These are phyloP conservation scores for Camelina hispida DNA, from an alignment of 345 rosid species.

Conservation along the genomic window DNA sequence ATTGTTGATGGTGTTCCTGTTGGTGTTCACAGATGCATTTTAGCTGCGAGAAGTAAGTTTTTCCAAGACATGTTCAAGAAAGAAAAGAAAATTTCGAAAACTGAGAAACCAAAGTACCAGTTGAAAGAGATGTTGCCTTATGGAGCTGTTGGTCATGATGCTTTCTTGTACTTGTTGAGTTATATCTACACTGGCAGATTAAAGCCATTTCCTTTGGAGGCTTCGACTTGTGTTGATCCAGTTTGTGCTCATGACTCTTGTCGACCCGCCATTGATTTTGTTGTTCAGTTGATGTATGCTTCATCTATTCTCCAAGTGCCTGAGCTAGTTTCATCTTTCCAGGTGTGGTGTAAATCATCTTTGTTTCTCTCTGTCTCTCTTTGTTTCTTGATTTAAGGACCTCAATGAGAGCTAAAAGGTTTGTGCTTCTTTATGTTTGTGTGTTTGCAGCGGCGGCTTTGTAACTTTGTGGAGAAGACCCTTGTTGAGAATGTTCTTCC, in stretches of 20 bases:
- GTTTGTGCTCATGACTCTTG: slow-evolving; percentile 83
- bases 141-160: slow-evolving; percentile 80
- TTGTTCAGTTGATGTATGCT: slow-evolving; percentile 88
- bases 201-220: slow-evolving; percentile 77
- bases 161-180: slow-evolving; percentile 73
- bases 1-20: slow-evolving; percentile 67
- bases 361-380: background rate
- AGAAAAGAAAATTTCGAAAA: slow-evolving; percentile 43
- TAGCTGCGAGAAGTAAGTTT: slow-evolving; percentile 85
- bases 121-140: slow-evolving; percentile 65
- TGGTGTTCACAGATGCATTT: slow-evolving; percentile 85
- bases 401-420: background rate
- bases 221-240: slow-evolving; percentile 78
- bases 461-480: slow-evolving; percentile 79
- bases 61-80: slow-evolving; percentile 70
- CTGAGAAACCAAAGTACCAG: slow-evolving; percentile 60
- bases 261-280: slow-evolving; percentile 80
- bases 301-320: slow-evolving; percentile 75
- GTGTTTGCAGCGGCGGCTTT: slow-evolving; percentile 77
- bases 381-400: slow-evolving; percentile 27
- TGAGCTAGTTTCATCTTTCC: slow-evolving; percentile 85
- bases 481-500: slow-evolving; percentile 81
- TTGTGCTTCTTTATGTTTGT: slow-evolving; percentile 14
- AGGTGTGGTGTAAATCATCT: slow-evolving; percentile 48
- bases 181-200: slow-evolving; percentile 90